phyloP scores from a whole-genome alignment of 768 basidiomycete genomes.

The Lactarius sanguifluus region DNA sequence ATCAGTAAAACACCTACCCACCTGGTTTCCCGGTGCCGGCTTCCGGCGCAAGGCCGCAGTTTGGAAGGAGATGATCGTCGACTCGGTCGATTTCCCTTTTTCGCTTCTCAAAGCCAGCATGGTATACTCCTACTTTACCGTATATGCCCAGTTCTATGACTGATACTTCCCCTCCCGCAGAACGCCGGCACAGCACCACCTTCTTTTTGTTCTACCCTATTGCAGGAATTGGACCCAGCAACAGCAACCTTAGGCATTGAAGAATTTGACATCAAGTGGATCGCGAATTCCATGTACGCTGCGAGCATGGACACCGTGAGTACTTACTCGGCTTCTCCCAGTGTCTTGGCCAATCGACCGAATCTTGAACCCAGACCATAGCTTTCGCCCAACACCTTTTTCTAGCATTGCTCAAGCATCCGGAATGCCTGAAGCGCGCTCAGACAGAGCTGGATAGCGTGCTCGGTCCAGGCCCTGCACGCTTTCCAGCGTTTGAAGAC shows the following conservation, averaged over 20 bases:
- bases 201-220: constrained; percentile 50
- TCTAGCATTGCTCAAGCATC: constrained; percentile 64
- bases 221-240: constrained; percentile 46
- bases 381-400: constrained; percentile 59
- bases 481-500: constrained; percentile 62
- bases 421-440: constrained; percentile 50
- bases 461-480: constrained; percentile 44
- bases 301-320: constrained; percentile 64
- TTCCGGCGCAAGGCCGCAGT: constrained; percentile 59
- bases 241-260: constrained; percentile 36
- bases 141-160: constrained; percentile 43
- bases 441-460: constrained; percentile 67
- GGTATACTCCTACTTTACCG: constrained; percentile 41
- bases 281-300: constrained; percentile 78
- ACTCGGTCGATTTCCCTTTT: constrained; percentile 64
- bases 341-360: background rate
- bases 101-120: constrained; percentile 56
- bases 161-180: constrained; percentile 29
- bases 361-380: constrained; percentile 44
- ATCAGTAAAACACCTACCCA: constrained; percentile 54
- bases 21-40: constrained; percentile 65
- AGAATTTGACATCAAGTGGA: constrained; percentile 75
- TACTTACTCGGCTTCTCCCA: constrained; percentile 20
- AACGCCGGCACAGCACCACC: constrained; percentile 39
- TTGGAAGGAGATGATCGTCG: constrained; percentile 66